Evolutionary conservation across 306 rosid genomes (phyloP), one percentile per base, ranked within the genome.

Genomic region (Glycyrrhiza uralensis): DNA sequence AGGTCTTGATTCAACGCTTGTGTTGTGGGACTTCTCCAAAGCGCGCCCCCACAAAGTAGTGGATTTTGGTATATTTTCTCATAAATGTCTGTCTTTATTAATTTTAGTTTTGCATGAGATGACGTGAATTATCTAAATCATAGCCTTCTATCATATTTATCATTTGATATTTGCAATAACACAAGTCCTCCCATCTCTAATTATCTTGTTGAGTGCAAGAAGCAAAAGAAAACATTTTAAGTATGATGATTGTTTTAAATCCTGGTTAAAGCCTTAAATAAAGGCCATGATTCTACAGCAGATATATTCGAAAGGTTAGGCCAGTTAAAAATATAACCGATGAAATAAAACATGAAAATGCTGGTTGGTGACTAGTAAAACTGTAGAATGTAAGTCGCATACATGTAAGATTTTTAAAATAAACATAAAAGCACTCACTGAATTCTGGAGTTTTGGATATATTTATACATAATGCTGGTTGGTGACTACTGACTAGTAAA

Each of bases 11-110:
- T 87, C 97, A 33, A 83, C 82, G 71, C 93, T 93, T 65, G 83
- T 90, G 44, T 79, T 87, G 81, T 93, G 98, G 98, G 96, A 93
- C 84, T 93, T 90, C 79, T 90, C 97, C 75, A 88, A 85, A 81
- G 98, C 97, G 18, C 97, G 89, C 11, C 90, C 96, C 9, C 54
- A 47, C 57, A 85, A 87, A 79, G 83, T 81, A 50, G 46, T 87
- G 63, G 87, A 93, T 79, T 89, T 93, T 60, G 93, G 96, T 88
- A 82, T 61, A 47, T 69, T 56, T 76, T 66, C 66, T 51, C 54
- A 3, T 67, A 12, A 65, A 36, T 75, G 14, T 39, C 50, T 79
- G 17, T 58, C 44, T 41, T 51, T 51, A 20, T 44, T 44, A 45
- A 47, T 68, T n/a, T 32, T 11, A 7, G 45, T 76, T 71, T 68